Evolutionary conservation across 106 monocot genomes (phyloP).

Genomic region (Dendrobium huoshanense): DNA sequence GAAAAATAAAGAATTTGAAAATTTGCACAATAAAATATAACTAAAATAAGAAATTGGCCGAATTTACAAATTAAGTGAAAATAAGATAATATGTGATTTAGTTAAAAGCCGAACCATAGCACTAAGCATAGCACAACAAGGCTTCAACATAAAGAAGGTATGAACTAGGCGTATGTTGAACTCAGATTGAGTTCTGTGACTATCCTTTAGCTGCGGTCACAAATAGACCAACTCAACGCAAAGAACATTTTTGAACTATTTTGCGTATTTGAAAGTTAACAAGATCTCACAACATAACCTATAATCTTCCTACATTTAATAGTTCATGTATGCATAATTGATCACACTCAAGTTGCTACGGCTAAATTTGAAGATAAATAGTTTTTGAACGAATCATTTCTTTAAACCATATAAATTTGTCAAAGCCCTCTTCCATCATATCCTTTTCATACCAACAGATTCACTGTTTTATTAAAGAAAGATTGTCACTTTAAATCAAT

Average conservation of each 20-base stretch:
- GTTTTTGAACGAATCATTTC: neutral
- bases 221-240: neutral
- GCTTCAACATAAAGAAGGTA: neutral
- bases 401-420: neutral
- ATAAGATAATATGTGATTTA: neutral
- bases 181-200: neutral
- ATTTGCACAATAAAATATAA: neutral
- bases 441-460: neutral
- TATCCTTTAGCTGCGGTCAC: neutral
- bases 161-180: neutral
- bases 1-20: slow-evolving; percentile 4
- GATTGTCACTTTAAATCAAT: neutral
- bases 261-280: neutral
- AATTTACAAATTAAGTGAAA: neutral
- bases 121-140: neutral
- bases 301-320: neutral
- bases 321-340: neutral
- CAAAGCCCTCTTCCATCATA: neutral
- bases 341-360: neutral
- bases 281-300: neutral
- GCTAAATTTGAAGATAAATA: neutral
- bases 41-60: neutral
- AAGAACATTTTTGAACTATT: neutral
- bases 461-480: neutral
- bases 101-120: neutral